Evolutionary conservation across 352 stramenopile species (phyloP), one percentile per base, ranked within the genome.

Genomic region (Phytophthora agathidicida): DNA sequence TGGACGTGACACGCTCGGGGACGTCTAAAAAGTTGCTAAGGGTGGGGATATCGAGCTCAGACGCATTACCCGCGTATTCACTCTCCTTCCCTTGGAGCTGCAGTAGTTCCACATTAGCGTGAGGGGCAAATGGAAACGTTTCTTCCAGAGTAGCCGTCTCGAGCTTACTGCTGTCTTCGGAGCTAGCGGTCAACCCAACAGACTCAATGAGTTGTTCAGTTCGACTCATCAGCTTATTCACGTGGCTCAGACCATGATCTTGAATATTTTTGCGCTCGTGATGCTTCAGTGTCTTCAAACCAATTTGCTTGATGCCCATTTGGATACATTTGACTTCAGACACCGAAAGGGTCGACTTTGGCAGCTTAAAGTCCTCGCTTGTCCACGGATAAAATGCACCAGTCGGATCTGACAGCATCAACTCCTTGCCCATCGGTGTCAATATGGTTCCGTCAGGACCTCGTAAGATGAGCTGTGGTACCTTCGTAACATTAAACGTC

Each of bases 11-110:
- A 7, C 74, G 73, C 49, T 94, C 83, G 2, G 89, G 89, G 10
- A 97, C 86, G 42, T 96, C 83, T 8, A 97, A 50, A 28, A 96
- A 91, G 31, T 93, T 96, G 14, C 79, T 85, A 3, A 96, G 67
- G 3, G 78, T 68, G 17, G 86, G 84, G 5, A 77, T 65, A 35
- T 83, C 80, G 6, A 81, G 60, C 39, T 93, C 83, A 3, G 84
- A 78, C 1, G 86, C 73, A 48, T 80, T 90, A 17, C 89, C 89
- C 3, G 86, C 85, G 50, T 96, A 97, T 33, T 79, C 74, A 35
- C 87, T 76, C 22, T 95, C 84, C 17, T 78, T 72, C 20, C 71
- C 73, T 54, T 82, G 68, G 2, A 79, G 36, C 46, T 77, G 68
- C 14, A 94, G 54, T 8, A 94, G 35, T 14, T 86, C 75, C 43